Conservation (phyloP, 257 asterid species). For the Solanum gandarillasii region DNA sequence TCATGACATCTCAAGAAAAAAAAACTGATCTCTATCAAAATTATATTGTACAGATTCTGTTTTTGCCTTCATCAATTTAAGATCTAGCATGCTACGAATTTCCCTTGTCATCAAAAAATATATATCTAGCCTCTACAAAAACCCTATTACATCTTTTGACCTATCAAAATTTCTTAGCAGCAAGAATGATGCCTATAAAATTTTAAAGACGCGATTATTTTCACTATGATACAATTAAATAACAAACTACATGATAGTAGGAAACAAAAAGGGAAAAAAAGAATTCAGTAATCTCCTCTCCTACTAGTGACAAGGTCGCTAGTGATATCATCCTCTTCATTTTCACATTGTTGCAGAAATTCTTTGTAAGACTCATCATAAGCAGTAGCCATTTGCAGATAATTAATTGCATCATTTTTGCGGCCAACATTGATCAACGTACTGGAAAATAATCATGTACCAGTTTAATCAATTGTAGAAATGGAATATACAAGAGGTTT, state of each 20-base stretch:
- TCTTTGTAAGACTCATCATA: conserved; percentile 2
- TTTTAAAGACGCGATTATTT: not conserved
- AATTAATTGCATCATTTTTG: not conserved
- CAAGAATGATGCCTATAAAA: not conserved
- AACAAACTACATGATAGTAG: not conserved
- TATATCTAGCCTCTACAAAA: not conserved
- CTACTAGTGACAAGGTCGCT: not conserved
- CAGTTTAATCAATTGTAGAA: not conserved
- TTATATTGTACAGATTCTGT: not conserved
- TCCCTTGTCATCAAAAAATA: too few relatives aligned
- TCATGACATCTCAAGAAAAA: not conserved
- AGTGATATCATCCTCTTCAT: not conserved
- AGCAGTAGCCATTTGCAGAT: not conserved
- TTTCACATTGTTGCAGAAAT: conserved; percentile 1
- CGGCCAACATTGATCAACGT: conserved; percentile 29
- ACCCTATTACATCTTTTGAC: not conserved
- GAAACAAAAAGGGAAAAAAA: not conserved
- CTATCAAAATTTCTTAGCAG: not conserved
- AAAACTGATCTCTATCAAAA: not conserved
- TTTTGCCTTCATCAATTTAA: not conserved
- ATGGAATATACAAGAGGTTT: not conserved
- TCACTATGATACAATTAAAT: not conserved
- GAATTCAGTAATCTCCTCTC: not conserved
- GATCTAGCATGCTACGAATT: not conserved
- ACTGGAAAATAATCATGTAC: conserved; percentile 21